Evolutionary conservation across 2,329 filamentous ascomycete genomes (phyloP).

Genomic region (Botrytis porri): DNA sequence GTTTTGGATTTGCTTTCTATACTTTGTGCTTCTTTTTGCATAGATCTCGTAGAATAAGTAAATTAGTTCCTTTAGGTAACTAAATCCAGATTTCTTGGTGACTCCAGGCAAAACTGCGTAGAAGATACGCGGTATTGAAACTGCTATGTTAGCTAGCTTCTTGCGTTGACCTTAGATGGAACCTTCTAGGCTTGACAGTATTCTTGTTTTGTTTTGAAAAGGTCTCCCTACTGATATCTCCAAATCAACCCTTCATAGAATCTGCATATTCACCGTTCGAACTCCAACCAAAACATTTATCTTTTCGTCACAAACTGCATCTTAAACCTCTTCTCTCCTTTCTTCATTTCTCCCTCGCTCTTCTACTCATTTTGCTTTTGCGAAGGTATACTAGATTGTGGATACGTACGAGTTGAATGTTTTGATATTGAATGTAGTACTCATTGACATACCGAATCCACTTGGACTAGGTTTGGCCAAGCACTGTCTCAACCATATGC

Average conservation of each 20-base stretch:
- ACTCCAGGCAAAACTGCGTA: neutral
- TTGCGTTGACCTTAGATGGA: neutral
- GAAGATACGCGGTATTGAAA: neutral
- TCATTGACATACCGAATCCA: neutral
- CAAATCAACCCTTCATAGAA: neutral
- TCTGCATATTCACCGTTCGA: neutral
- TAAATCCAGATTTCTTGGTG: neutral
- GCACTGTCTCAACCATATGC: neutral
- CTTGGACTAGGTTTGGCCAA: neutral
- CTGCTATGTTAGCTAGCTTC: neutral
- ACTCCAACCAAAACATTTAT: neutral
- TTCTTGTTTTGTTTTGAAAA: neutral
- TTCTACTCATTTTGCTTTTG: neutral
- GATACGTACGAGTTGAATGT: neutral
- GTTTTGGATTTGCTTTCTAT: neutral
- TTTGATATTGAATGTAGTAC: neutral
- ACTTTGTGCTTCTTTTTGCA: neutral
- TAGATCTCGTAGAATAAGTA: neutral
- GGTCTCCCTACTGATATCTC: neutral
- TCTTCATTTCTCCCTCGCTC: neutral
- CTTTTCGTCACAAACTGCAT: neutral
- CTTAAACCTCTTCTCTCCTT: neutral
- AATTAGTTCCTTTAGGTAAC: neutral
- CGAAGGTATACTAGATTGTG: neutral
- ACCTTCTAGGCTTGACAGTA: neutral